Base-by-base conservation (phyloP, 805 yeast species). In the Isabelozyma gotoi region DNA sequence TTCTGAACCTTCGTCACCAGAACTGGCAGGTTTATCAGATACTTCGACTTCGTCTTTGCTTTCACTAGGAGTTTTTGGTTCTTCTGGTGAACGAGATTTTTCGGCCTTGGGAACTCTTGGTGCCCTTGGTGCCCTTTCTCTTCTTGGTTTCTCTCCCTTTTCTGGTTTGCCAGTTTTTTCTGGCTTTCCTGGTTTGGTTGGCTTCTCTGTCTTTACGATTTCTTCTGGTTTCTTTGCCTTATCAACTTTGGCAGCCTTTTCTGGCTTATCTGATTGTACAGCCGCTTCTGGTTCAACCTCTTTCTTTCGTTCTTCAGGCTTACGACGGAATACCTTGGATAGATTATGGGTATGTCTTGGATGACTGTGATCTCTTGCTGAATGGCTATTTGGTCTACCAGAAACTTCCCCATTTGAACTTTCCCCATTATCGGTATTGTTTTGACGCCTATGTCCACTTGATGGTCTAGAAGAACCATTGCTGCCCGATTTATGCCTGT, bases 401-500 rank as follows among this genome's bases (percentile, higher is more conserved):
- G 10, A 11, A 33, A 5, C 14, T 33, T 17, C 35, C n/a, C 11
- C n/a, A 8, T 11, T 6, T 11, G 17, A 6, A 17, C 10, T 33
- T 3, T 33, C 35, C 8, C 35, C 35, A 17, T 19, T 31, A 19
- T 19, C 15, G 8, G 42, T 16, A 20, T 40, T 24, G 16, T 15
- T 34, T 33, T 20, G n/a, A n/a, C 35, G 17, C 19, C 19, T 17
- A 33, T 15, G 35, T 10, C 35, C 39, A n/a, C 36, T 19, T 12
- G 43, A 15, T 29, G 20, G 15, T 36, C 40, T 16, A n/a, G 35
- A 40, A 12, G 41, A 32, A 36, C 12, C 19, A 19, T 35, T 17
- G 24, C 8, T 36, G 36, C 7, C 47, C 38, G 41, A 45, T 57
- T 29, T 46, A 52, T 50, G 52, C n/a, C n/a, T n/a, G n/a, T 33